Conservation (phyloP, 148 eudicot genomes). For the Nepenthes mirabilis region DNA sequence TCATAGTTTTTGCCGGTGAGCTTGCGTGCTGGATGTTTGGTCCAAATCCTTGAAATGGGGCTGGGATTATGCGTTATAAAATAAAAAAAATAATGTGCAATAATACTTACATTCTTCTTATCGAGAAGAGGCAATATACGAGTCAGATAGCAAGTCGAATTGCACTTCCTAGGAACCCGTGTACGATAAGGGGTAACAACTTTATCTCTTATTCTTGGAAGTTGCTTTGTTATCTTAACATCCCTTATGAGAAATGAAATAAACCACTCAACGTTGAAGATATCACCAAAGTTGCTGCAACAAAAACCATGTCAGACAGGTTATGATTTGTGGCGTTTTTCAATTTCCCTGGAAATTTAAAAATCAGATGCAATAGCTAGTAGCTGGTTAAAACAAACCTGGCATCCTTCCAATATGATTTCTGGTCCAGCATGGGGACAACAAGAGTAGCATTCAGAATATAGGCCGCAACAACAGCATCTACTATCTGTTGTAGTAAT, state of each 20-base stretch:
- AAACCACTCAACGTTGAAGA: slow-evolving; percentile 69
- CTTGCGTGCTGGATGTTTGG: no score
- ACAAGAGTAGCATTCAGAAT: slow-evolving; percentile 76
- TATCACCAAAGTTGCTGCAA: slow-evolving; percentile 68
- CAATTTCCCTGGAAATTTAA: slow-evolving; percentile 1
- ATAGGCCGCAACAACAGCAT: slow-evolving; percentile 77
- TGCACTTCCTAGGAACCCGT: slow-evolving; percentile 68
- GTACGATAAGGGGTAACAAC: slow-evolving; percentile 29
- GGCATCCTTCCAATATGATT: slow-evolving; percentile 78
- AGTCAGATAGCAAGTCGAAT: slow-evolving; percentile 38
- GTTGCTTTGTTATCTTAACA: slow-evolving; percentile 53
- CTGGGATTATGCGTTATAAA: no score
- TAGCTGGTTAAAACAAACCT: slow-evolving; percentile 32
- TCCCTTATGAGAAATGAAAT: slow-evolving; percentile 54
- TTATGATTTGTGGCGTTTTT: not conserved
- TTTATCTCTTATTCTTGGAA: slow-evolving; percentile 41
- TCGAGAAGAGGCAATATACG: slow-evolving; percentile 59
- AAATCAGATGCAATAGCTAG: not conserved
- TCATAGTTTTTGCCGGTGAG: no score
- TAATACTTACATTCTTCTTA: slow-evolving; percentile 55
- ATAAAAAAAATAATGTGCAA: no score
- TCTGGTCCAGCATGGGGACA: slow-evolving; percentile 68
- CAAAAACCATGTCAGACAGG: slow-evolving; percentile 2
- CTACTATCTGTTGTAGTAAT: slow-evolving; percentile 53
- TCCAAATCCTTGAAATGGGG: no score